Evolutionary conservation across 2,329 filamentous ascomycete genomes (phyloP).

Genomic region (Pezicula carpinea): DNA sequence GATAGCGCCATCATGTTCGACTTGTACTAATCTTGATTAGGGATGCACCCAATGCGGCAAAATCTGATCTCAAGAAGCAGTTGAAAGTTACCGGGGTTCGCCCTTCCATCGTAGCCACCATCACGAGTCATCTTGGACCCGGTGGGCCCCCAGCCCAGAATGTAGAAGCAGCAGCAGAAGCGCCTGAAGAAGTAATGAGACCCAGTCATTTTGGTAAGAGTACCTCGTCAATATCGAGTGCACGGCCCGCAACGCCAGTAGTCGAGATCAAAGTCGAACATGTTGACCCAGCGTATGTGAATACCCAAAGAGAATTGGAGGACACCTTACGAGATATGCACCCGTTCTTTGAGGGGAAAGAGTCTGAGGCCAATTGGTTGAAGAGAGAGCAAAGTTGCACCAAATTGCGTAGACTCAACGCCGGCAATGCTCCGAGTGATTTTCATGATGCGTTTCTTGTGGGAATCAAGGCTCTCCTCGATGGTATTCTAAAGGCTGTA

Average conservation of each 20-base stretch:
- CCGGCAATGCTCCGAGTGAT: conserved; percentile 77
- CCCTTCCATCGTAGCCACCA: conserved; percentile 77
- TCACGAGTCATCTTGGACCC: conserved; percentile 68
- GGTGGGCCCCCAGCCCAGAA: conserved; percentile 25
- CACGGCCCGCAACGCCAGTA: conserved; percentile 54
- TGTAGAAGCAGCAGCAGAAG: conserved; percentile 32
- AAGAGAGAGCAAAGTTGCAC: conserved; percentile 76
- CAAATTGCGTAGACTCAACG: conserved; percentile 72
- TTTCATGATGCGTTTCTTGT: conserved; percentile 67
- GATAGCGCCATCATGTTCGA: background rate
- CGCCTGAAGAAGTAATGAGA: conserved; percentile 26
- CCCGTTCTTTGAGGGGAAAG: conserved; percentile 76
- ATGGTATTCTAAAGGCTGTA: conserved; percentile 82
- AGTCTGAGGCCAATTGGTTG: conserved; percentile 88
- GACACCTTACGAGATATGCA: conserved; percentile 81
- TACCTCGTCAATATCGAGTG: conserved; percentile 38
- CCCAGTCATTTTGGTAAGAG: conserved; percentile 44
- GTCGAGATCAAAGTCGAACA: conserved; percentile 61
- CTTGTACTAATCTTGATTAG: conserved; percentile 34
- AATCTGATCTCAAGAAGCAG: conserved; percentile 84
- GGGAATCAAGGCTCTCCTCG: conserved; percentile 69
- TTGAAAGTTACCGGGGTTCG: conserved; percentile 80
- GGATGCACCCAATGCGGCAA: conserved; percentile 74
- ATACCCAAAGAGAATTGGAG: conserved; percentile 82
- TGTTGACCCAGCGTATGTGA: conserved; percentile 78